Conservation (phyloP, 768 basidiomycete species). For the Mrakia blollopis region DNA sequence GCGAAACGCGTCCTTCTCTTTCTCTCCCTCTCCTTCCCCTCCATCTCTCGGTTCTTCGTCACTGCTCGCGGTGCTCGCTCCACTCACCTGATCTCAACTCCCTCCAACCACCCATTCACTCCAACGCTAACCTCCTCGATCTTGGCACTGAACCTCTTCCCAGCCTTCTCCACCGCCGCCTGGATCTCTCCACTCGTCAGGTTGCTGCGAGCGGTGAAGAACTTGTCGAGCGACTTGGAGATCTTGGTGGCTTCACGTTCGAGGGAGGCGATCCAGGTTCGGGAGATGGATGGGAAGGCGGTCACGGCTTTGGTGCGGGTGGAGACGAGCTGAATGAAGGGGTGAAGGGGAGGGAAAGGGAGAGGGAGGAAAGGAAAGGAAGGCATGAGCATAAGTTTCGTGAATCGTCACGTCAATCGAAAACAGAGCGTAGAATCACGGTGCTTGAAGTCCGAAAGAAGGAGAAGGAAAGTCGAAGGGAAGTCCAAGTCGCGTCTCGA, state of each 20-base stretch:
- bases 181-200: constrained; percentile 34
- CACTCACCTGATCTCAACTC: constrained; percentile 28
- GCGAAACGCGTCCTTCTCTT: constrained; percentile 16
- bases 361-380: constrained; percentile 10
- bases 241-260: constrained; percentile 38
- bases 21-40: too few relatives aligned
- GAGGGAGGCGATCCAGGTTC: constrained; percentile 33
- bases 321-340: constrained; percentile 14
- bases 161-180: constrained; percentile 6
- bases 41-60: too few relatives aligned
- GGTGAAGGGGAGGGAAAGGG: constrained; percentile 1
- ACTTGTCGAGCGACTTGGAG: constrained; percentile 39
- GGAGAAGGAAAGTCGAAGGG: too few relatives aligned
- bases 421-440: too few relatives aligned
- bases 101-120: constrained; percentile 18
- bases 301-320: constrained; percentile 23
- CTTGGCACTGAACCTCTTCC: constrained; percentile 20
- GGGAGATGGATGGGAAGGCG: constrained; percentile 32
- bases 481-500: not conserved
- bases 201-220: constrained; percentile 35
- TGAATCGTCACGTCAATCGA: too few relatives aligned
- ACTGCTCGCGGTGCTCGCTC: too few relatives aligned
- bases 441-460: too few relatives aligned
- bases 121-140: constrained; percentile 16
- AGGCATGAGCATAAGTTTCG: not conserved